A percentile compares a stretch with the other conserved stretches of the same genome.
Evolutionary conservation across 805 yeast species (phyloP).

Genomic region (Ogataea neopini): DNA sequence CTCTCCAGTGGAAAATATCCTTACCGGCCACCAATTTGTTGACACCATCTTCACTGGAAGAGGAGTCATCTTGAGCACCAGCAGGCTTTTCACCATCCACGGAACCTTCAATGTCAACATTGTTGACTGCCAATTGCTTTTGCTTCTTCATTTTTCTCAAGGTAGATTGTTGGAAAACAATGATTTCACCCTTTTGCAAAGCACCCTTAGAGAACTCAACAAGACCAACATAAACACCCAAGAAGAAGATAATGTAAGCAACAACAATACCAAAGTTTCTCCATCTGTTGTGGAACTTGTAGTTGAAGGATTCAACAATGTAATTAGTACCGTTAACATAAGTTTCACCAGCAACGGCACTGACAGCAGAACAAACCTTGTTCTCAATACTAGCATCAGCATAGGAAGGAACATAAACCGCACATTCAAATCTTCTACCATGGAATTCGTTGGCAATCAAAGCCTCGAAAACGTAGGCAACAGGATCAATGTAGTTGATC

Average conservation of each 20-base stretch:
- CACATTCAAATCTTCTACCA: slow-evolving; percentile 47
- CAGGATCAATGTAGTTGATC: slow-evolving; percentile 59
- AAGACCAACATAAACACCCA: slow-evolving; percentile 50
- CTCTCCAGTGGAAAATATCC: slow-evolving; percentile 75
- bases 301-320: slow-evolving; percentile 48
- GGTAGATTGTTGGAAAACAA: slow-evolving; percentile 55
- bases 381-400: slow-evolving; percentile 19
- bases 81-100: slow-evolving; percentile 28
- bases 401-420: slow-evolving; percentile 48
- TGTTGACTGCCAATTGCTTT: slow-evolving; percentile 27
- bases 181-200: slow-evolving; percentile 69
- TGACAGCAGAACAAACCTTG: slow-evolving; percentile 44
- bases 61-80: slow-evolving; percentile 27
- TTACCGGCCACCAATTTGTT: slow-evolving; percentile 34
- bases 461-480: slow-evolving; percentile 58
- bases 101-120: slow-evolving; percentile 33
- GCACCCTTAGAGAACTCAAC: slow-evolving; percentile 63
- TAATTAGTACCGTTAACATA: slow-evolving; percentile 63
- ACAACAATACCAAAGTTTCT: slow-evolving; percentile 73
- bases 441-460: slow-evolving; percentile 59
- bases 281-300: slow-evolving; percentile 65
- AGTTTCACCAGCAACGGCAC: slow-evolving; percentile 55
- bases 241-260: slow-evolving; percentile 57
- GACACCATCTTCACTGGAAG: slow-evolving; percentile 31
- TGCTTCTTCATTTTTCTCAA: slow-evolving; percentile 48